Evolutionary conservation across 192 early-diverging fungal genomes (phyloP).

Genomic region (Coemansia sp.): DNA sequence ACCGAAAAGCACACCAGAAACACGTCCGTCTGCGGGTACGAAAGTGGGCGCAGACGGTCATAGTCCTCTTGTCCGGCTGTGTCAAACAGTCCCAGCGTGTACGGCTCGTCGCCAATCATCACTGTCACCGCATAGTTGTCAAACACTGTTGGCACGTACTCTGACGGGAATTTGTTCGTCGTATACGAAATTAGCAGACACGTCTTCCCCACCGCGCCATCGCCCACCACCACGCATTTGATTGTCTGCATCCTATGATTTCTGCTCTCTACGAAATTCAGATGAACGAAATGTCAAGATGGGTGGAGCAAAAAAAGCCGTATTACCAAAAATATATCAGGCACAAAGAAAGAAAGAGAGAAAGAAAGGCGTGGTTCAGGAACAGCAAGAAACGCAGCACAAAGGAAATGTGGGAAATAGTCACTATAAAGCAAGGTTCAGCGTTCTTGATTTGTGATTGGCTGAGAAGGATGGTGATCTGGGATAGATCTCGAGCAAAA

Average conservation of each 20-base stretch:
- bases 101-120: constrained; percentile 98
- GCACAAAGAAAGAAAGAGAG: too few species aligned
- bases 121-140: constrained; percentile 99
- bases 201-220: constrained; percentile 92
- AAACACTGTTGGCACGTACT: constrained; percentile 99
- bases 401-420: too few species aligned
- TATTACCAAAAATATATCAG: too few species aligned
- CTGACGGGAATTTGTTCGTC: constrained; percentile 98
- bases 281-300: too few species aligned
- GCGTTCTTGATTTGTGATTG: too few species aligned
- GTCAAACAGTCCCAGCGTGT: constrained; percentile 97
- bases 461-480: too few species aligned
- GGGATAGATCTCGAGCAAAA: too few species aligned
- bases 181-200: constrained; percentile 98
- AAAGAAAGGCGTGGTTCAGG: too few species aligned
- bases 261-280: not conserved
- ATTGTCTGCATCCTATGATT: constrained; percentile 72
- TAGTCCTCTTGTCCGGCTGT: constrained; percentile 91
- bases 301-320: too few species aligned
- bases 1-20: constrained; percentile 98
- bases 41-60: constrained; percentile 85
- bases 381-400: too few species aligned
- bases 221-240: constrained; percentile 86
- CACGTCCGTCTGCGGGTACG: constrained; percentile 98
- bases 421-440: too few species aligned